Evolutionary conservation across 345 rosid species (phyloP).

Genomic region (Lepidium didymum): DNA sequence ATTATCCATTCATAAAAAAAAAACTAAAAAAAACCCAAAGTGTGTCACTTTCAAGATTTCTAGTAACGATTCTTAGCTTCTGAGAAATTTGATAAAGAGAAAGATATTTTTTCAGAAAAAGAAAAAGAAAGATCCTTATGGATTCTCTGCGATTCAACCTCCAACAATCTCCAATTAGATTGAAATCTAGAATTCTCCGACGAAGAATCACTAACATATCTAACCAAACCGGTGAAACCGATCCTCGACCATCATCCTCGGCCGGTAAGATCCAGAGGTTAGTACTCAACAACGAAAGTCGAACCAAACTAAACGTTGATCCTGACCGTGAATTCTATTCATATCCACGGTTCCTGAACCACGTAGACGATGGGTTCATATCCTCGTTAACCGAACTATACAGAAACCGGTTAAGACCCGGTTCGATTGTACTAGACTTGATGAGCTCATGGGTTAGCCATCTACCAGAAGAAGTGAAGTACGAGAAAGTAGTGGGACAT

Average conservation of each 20-base stretch:
- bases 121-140: neutral
- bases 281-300: constrained; percentile 57
- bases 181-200: constrained; percentile 15
- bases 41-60: neutral
- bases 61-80: constrained; percentile 10
- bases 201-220: constrained; percentile 24
- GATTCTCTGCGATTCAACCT: constrained; percentile 26
- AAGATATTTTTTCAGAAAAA: neutral
- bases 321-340: constrained; percentile 70
- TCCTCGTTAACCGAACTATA: constrained; percentile 58
- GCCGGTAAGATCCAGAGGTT: constrained; percentile 62
- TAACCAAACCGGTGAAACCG: constrained; percentile 31
- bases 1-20: neutral
- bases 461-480: constrained; percentile 54
- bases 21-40: neutral
- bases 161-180: constrained; percentile 18
- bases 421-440: constrained; percentile 63
- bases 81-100: constrained; percentile 5
- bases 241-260: constrained; percentile 28
- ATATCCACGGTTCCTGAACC: constrained; percentile 76
- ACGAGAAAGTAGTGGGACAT: constrained; percentile 78
- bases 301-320: constrained; percentile 50
- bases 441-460: constrained; percentile 98
- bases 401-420: constrained; percentile 51
- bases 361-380: constrained; percentile 72